Conservation (phyloP, 1,284 basidiomycete genomes). For the Heterobasidion occidentale region DNA sequence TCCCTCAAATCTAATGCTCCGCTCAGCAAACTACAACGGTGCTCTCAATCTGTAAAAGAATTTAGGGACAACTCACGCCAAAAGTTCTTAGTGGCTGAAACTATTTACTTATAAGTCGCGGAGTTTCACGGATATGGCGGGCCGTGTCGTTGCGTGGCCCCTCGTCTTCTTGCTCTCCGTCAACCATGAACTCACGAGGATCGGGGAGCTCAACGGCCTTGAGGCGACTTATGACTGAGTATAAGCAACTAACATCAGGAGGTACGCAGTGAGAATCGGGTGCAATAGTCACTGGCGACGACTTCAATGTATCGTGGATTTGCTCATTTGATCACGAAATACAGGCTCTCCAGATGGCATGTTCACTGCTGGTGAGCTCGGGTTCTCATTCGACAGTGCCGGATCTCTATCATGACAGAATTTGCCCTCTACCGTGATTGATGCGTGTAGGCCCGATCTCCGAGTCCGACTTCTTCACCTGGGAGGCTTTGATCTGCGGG, state of each 20-base stretch:
- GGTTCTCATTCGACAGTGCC: slow-evolving; percentile 1
- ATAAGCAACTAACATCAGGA: slow-evolving; percentile 75
- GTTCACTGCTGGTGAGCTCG: slow-evolving; percentile 80
- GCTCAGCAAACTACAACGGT: too few species aligned
- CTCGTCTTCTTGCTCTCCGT: neutral
- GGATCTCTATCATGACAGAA: neutral
- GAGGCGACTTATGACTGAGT: slow-evolving; percentile 86
- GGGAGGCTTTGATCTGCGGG: slow-evolving; percentile 96
- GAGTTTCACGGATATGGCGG: neutral
- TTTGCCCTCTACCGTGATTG: neutral
- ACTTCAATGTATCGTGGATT: neutral
- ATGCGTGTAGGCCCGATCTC: slow-evolving; percentile 66
- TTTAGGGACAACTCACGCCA: too few species aligned
- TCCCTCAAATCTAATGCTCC: too few species aligned
- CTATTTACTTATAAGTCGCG: neutral
- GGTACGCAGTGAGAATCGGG: slow-evolving; percentile 23
- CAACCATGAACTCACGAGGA: slow-evolving; percentile 17
- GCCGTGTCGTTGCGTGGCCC: neutral
- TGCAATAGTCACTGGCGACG: neutral
- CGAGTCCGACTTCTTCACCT: slow-evolving; percentile 95
- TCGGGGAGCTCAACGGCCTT: slow-evolving; percentile 58
- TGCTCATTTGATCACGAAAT: slow-evolving; percentile 1
- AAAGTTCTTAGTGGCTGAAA: neutral
- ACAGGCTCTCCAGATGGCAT: slow-evolving; percentile 83
- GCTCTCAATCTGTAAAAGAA: too few species aligned